Evolutionary conservation across 1,139 yeast species (phyloP), one percentile per base, ranked within the genome.

Genomic region (Nakaseomyces nivariensis): DNA sequence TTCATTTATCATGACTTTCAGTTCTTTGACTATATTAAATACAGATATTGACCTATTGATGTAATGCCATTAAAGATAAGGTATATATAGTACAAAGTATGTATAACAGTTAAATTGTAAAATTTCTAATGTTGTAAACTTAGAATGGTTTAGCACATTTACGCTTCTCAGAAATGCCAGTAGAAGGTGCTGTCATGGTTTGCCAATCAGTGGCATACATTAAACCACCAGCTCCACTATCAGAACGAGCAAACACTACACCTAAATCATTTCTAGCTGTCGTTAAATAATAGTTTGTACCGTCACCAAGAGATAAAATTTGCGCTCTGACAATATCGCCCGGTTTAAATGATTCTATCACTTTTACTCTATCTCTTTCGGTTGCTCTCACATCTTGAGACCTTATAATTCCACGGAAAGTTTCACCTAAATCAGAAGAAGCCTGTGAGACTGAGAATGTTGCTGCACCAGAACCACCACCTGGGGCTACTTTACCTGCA

Each of bases 151-250:
- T 90, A 5, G 98, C 98, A 69, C 96, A 88, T 67, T 94, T 94
- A 52, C 98, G 76, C 59, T 74, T 73, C 62, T 90, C 97, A 27
- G 80, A 68, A 24, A 75, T 77, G 1, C 97, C 97, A 4, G 89
- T 80, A 42, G 70, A 72, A 4, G 97, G 81, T 55, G 87, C 81
- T 46, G 85, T 76, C 97, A 94, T 92, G 9, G 89, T 85, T 67
- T 89, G 90, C 97, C 98, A 94, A 68, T 92, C 97, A 37, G 89
- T 68, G 3, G 98, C 95, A 59, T 82, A 85, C 92, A 94, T 82
- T 53, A 83, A 71, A 47, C 78, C 81, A 1, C 96, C 97, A 8
- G 83, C 78, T 4, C 89, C 85, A 48, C 76, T 77, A 52, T 74
- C 75, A 46, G 79, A 74, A 58, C 75, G 81, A 8, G 98, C 97